Evolutionary conservation across 495 filamentous ascomycete species (phyloP).

Genomic region (Daldinia bambusicola): DNA sequence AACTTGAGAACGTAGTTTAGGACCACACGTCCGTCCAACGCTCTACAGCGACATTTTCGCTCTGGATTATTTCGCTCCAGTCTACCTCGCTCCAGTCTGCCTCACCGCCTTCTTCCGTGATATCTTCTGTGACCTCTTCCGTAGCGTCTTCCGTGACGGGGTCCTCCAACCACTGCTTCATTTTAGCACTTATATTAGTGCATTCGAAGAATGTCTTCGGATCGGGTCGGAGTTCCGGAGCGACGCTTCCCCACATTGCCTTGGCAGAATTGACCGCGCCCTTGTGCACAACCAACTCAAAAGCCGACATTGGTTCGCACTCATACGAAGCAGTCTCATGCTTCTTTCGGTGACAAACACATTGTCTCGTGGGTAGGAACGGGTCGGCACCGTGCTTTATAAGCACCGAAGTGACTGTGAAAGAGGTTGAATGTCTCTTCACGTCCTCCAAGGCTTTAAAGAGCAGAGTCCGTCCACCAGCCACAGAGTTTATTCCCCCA

Average conservation of each 20-base stretch:
- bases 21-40: too few species aligned
- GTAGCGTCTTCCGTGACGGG: not conserved
- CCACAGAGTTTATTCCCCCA: not conserved
- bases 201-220: not conserved
- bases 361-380: not conserved
- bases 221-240: not conserved
- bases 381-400: not conserved
- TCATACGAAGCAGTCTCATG: not conserved
- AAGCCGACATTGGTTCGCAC: not conserved
- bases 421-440: too few species aligned
- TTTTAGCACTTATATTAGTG: not conserved
- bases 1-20: too few species aligned
- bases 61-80: too few species aligned
- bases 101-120: too few species aligned
- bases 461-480: not conserved
- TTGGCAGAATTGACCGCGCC: not conserved
- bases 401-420: not conserved
- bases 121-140: too few species aligned
- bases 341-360: not conserved
- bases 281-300: not conserved
- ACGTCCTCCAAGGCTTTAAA: not conserved
- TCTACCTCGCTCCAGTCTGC: too few species aligned
- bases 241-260: not conserved
- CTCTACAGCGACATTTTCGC: too few species aligned
- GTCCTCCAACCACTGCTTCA: not conserved